Conservation (phyloP, 2,329 filamentous ascomycete species). For the Fusarium subglutinans region DNA sequence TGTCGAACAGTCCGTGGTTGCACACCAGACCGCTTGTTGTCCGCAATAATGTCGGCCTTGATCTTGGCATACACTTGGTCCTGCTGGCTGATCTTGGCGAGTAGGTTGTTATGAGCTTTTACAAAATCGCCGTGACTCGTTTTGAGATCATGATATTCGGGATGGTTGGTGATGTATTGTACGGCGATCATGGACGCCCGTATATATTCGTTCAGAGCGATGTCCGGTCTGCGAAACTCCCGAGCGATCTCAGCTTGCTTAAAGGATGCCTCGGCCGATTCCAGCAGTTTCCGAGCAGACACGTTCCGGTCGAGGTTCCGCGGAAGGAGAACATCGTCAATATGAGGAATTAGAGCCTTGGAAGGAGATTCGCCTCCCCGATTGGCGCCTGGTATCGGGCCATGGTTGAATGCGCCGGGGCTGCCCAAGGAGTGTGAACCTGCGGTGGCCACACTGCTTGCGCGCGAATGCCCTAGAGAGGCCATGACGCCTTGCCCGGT, state of each 20-base stretch:
- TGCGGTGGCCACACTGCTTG: constrained; percentile 40
- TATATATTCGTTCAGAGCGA: constrained; percentile 85
- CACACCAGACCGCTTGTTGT: constrained; percentile 71
- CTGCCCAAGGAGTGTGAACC: constrained; percentile 46
- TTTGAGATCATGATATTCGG: constrained; percentile 74
- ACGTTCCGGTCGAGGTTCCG: constrained; percentile 59
- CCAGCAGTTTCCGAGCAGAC: constrained; percentile 63
- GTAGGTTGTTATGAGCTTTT: constrained; percentile 59
- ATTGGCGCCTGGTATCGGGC: constrained; percentile 42
- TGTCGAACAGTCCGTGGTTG: constrained; percentile 49
- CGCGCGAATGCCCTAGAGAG: constrained; percentile 41
- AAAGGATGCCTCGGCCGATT: constrained; percentile 61
- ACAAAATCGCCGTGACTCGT: constrained; percentile 60
- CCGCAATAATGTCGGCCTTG: constrained; percentile 68
- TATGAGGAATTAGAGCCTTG: constrained; percentile 57
- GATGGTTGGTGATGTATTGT: constrained; percentile 78
- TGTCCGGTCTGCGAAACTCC: constrained; percentile 73
- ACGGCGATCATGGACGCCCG: constrained; percentile 82
- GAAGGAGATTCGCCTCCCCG: constrained; percentile 42
- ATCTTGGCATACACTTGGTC: constrained; percentile 64
- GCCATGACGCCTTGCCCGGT: constrained; percentile 33
- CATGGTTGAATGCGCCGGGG: constrained; percentile 44
- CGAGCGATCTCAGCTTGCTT: constrained; percentile 69
- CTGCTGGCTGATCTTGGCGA: constrained; percentile 59
- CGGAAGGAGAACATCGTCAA: constrained; percentile 61